Base-by-base conservation (phyloP, 2,329 filamentous ascomycete genomes). In the Penicillium hordei region DNA sequence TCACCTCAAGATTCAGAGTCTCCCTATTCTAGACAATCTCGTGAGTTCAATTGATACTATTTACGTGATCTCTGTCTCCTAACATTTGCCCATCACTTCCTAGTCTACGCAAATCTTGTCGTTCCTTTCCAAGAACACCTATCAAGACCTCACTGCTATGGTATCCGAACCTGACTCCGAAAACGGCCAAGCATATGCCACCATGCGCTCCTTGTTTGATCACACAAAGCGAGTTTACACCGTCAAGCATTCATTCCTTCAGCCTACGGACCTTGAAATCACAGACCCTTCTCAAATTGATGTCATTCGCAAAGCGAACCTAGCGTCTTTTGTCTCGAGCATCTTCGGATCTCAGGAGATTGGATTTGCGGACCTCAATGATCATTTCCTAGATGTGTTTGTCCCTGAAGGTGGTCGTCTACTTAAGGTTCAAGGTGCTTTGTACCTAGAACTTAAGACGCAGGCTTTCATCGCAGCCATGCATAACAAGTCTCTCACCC, bases 391-490 rank as follows among this genome's bases (percentile, higher is more conserved):
- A 25, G 82, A 87, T 44, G 84, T 84, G 0, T 88, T 88, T 67
- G 83, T 87, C 9, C 82, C 84, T 0, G 80, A 85, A 54, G 83
- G 83, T 25, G 80, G 79, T 38, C 78, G 82, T 12, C 69, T 89
- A 23, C 72, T 85, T 21, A 85, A 86, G 64, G 83, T 81, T 59
- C 84, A 87, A 64, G 84, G 83, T 2, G 79, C 82, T 15, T 74
- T 89, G 27, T 86, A 83, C 63, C 77, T 88, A 15, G 85, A 88
- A 60, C 73, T 89, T 19, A 89, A 89, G 72, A 88, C 86, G 1
- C 86, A 88, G 68, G 84, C 85, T 15, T 88, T 86, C 65, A 84
- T 88, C 55, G 84, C 84, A 4, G 82, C 83, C 4, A 77, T 86
- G 66, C 81, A 83, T 62, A 83, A 81, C 65, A 81, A 80, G 42